Percentiles rank a stretch among this genome's conserved stretches.
phyloP scores from a whole-genome alignment of 805 yeast genomes.

The Wickerhamiella sergipiensis region DNA sequence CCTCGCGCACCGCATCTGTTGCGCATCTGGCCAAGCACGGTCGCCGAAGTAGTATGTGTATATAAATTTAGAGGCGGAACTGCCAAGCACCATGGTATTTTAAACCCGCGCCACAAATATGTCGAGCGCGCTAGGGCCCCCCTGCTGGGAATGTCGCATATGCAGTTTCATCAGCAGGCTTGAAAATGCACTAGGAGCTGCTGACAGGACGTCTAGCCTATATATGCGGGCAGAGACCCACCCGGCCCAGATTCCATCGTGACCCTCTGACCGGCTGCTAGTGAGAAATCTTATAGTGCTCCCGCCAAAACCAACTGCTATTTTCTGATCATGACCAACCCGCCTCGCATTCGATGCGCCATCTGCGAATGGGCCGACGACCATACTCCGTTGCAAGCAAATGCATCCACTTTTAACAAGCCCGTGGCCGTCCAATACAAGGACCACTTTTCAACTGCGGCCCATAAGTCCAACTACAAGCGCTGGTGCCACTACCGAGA shows the following conservation, averaged over 20 bases:
- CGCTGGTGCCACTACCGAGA: slow-evolving; percentile 18
- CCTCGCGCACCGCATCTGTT: neutral
- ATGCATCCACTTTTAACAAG: neutral
- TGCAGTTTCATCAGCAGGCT: neutral
- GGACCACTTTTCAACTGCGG: slow-evolving; percentile 16
- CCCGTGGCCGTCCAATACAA: slow-evolving; percentile 2
- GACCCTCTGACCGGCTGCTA: neutral
- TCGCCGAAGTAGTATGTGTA: too few relatives aligned
- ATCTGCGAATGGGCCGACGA: slow-evolving; percentile 22
- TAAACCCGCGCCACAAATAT: neutral
- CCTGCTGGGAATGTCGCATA: neutral
- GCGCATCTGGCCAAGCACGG: neutral
- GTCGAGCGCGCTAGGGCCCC: neutral
- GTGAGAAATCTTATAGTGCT: too few relatives aligned
- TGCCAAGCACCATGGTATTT: neutral
- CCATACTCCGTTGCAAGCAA: slow-evolving; percentile 1
- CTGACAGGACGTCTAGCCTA: neutral
- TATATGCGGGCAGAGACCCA: neutral
- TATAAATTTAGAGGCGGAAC: too few relatives aligned
- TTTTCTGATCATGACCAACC: neutral
- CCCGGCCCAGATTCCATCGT: neutral
- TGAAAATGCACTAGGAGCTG: neutral
- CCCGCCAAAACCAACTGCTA: too few relatives aligned
- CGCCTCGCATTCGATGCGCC: slow-evolving; percentile 10
- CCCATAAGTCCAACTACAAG: slow-evolving; percentile 17